Base-by-base conservation (phyloP, 345 rosid genomes). In the Eucalyptus marginata region DNA sequence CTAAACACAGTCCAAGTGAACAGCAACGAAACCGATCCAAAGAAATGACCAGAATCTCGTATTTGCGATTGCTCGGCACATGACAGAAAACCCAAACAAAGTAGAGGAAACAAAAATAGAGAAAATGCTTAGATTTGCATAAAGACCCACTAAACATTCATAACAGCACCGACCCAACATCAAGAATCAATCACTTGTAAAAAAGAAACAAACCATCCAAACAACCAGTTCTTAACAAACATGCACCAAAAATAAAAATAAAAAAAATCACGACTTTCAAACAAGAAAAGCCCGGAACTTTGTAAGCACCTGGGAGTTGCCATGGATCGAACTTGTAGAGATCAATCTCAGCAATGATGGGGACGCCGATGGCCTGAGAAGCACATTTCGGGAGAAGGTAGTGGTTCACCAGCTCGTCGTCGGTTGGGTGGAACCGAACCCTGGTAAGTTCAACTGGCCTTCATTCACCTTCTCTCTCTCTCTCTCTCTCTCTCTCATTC, bases 391-490 rank as follows among this genome's bases (percentile, higher is more conserved):
- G 91, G 51, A 95, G 88, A 87, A 97, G 90, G 87, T 97, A 97
- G 86, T 94, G 96, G 89, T 92, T 95, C 85, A 97, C 99, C 46
- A 97, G 89, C 91, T 97, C 99, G 17, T 96, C 97, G 66, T 97
- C 99, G 7, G 99, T 97, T 4, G 99, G 98, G 81, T 97, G 99
- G 85, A 97, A 97, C 93, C 93, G 93, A 97, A 96, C 50, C 99
- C 91, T 62, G 99, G 98, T 59, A 97, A 91, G 71, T 94, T 93
- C 12, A 97, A 40, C 91, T 92, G 44, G 76, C 90, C 62, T 13
- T 79, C 40, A 87, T 49, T 49, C 51, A 62, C 40, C 40, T 29
- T 3, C 36, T 10, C 40, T 40, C 40, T 36, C 40, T 40, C 64
- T 11, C 49, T 47, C 49, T 87, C 10, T 10, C 49, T 47, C 49